Evolutionary conservation across 805 yeast species (phyloP), one percentile per base, ranked within the genome.

Genomic region (Candida tibetensis): DNA sequence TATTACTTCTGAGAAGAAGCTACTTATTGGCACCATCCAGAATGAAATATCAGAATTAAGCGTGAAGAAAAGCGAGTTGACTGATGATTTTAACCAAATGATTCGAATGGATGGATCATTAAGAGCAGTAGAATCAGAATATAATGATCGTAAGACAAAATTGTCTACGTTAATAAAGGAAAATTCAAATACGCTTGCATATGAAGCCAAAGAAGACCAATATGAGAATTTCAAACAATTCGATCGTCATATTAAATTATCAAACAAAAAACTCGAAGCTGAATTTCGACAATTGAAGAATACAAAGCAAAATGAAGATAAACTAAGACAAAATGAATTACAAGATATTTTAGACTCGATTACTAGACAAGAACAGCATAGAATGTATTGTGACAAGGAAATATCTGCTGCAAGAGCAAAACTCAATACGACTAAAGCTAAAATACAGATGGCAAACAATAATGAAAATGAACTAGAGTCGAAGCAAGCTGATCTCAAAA

Each of bases 81-180:
- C 62, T 28, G 37, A 23, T 0, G 40, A 46, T 2, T 47, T 69
- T 28, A 60, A 60, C 41, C 46, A 51, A 1, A 53, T 69, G 6
- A 71, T 75, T 1, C 61, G 77, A 22, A 50, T 63, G 34, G 79
- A 77, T 44, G 95, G 91, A 4, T 71, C 76, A 34, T 58, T 81
- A 31, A 64, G 66, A 36, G 74, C 74, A 1, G 71, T 68, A 39
- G 68, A 68, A 39, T 49, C 48, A 1, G 60, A 56, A 23, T 69
- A 69, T 45, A 42, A 50, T n/a, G 36, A 32, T 10, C 49, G 57
- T 37, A 15, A 42, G 16, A 26, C 30, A 25, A 32, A 43, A 26
- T 36, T 47, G 19, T 39, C 43, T 17, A 15, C 28, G 18, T 18
- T 40, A n/a, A 15, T 36, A 4, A 25, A 16, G 6, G 33, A 28